Percentiles rank a stretch among this genome's conserved stretches.
These are phyloP conservation scores for Adansonia rubrostipa DNA, from an alignment of 441 rosid species.

Conservation along the genomic window DNA sequence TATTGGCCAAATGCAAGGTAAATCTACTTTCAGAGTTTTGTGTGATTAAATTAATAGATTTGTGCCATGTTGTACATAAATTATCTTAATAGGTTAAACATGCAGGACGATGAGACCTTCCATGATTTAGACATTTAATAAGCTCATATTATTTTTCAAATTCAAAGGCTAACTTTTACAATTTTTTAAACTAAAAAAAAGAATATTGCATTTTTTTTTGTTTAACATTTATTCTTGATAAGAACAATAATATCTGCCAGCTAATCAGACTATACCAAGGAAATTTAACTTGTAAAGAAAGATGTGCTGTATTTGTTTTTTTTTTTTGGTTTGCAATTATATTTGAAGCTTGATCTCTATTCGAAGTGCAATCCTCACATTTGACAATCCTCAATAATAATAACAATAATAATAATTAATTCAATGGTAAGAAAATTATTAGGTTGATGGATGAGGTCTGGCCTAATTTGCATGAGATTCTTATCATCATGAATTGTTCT, in stretches of 20 bases:
- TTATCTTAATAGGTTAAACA: background rate
- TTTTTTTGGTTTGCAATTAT: background rate
- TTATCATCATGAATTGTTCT: background rate
- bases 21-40: background rate
- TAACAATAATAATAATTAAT: background rate
- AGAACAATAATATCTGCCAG: background rate
- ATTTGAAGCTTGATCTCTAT: background rate
- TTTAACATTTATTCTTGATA: background rate
- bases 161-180: too few relatives aligned
- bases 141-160: background rate
- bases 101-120: background rate
- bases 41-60: constrained; percentile 8
- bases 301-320: background rate
- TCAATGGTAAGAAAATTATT: background rate
- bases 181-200: too few relatives aligned
- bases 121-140: constrained; percentile 33
- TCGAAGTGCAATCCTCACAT: background rate
- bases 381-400: background rate
- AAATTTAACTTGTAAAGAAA: background rate
- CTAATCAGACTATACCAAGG: background rate
- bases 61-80: background rate
- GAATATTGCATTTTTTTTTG: background rate
- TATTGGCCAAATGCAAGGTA: constrained; percentile 27
- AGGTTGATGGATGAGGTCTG: background rate
- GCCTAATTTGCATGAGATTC: background rate